Evolutionary conservation across 208 protist species (phyloP), one percentile per base, ranked within the genome.

Genomic region (Jaenimonas drosophilae): DNA sequence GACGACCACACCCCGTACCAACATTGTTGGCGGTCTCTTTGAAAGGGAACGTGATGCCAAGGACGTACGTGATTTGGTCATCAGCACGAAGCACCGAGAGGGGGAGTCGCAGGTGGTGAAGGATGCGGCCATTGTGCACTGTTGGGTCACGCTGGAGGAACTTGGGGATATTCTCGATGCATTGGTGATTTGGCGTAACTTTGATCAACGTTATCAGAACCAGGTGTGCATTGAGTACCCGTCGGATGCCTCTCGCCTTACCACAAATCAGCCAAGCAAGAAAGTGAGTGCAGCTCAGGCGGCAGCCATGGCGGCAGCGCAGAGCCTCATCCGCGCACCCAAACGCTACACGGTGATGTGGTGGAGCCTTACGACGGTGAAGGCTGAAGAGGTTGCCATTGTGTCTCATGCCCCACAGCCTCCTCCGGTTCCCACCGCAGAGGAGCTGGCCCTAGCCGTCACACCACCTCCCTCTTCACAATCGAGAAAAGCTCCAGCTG

Each of bases 71-170:
- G 54, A 76, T 1, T 42, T 76, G 11, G 49, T 78, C 5, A n/a
- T n/a, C n/a, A n/a, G 19, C 33, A 48, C 28, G 21, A 24, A 3
- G 24, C 9, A 28, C 28, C 4, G 6, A 23, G 4, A 34, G 21
- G 17, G 3, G 7, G 19, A 30, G 21, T 24, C 6, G 5, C 24
- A 47, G 14, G 25, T 39, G 20, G 14, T 31, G 26, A 47, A 64
- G 30, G 12, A 19, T 19, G 20, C 19, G 2, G 17, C 29, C 14
- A 4, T 23, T 6, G 32, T 19, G 11, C 45, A 23, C 2, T 64
- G 45, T 30, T 92, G 84, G 84, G 55, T 87, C 6, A 92, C 79
- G 2, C 42, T 88, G 41, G 76, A 87, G 53, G 84, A 88, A 44
- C 69, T 92, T 16, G 50, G 61, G 36, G 49, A 64, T 0, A 30